Evolutionary conservation across 1,139 yeast genomes (phyloP).

Genomic region (Yamadazyma atmosphaerica): DNA sequence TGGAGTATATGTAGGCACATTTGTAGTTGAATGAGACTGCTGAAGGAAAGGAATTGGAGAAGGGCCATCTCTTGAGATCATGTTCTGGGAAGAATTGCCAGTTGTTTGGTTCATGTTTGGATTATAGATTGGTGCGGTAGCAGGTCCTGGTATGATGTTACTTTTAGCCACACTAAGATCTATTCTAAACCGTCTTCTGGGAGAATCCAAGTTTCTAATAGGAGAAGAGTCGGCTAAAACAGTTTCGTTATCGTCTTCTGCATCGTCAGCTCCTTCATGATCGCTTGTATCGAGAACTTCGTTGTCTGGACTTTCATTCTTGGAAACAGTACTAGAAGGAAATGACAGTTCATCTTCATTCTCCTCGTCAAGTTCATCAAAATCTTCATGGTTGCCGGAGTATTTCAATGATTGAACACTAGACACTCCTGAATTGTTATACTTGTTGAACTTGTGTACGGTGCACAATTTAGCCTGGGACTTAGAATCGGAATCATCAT

Average conservation of each 20-base stretch:
- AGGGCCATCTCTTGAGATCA: not conserved
- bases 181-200: constrained; percentile 18
- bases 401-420: constrained; percentile 7
- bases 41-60: constrained; percentile 4
- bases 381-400: constrained; percentile 8
- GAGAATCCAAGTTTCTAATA: constrained; percentile 20
- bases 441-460: constrained; percentile 26
- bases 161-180: constrained; percentile 18
- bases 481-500: constrained; percentile 11
- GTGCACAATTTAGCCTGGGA: constrained; percentile 25
- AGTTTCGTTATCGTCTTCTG: constrained; percentile 41
- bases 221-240: constrained; percentile 45
- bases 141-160: constrained; percentile 25
- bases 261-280: constrained; percentile 1
- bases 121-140: constrained; percentile 38
- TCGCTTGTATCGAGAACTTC: constrained; percentile 6
- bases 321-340: too few relatives aligned
- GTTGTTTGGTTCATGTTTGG: constrained; percentile 15
- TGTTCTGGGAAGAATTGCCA: not conserved
- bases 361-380: constrained; percentile 11
- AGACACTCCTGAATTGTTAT: constrained; percentile 10
- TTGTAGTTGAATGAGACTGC: constrained; percentile 15
- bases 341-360: constrained; percentile 5
- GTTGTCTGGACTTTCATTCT: not conserved
- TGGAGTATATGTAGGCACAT: constrained; percentile 9